phyloP scores from a whole-genome alignment of 495 filamentous ascomycete species.

The Hypoxylon intermedium region DNA sequence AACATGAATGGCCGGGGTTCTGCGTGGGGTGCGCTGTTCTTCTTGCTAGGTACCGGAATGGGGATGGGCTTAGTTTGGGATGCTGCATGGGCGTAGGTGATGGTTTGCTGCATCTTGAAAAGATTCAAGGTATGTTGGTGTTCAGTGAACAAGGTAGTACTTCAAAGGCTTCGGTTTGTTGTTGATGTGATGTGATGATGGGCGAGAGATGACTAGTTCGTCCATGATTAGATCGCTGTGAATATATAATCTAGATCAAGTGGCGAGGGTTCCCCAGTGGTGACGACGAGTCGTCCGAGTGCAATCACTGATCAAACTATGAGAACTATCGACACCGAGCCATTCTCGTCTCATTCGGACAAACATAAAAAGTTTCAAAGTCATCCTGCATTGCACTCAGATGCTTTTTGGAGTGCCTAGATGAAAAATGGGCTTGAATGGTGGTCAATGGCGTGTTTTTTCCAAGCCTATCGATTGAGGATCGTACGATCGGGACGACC shows the following conservation, averaged over 20 bases:
- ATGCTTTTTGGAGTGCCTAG: slow-evolving; percentile 15
- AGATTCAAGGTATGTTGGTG: background rate
- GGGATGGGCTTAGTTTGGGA: slow-evolving; percentile 26
- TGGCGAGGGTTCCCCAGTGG: slow-evolving; percentile 7
- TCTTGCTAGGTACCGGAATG: slow-evolving; percentile 26
- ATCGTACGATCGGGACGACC: slow-evolving; percentile 35
- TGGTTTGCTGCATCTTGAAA: slow-evolving; percentile 17
- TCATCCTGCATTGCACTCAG: slow-evolving; percentile 17
- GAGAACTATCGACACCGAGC: slow-evolving; percentile 28
- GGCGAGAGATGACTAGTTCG: background rate
- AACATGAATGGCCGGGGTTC: slow-evolving; percentile 10
- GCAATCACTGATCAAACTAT: slow-evolving; percentile 22
- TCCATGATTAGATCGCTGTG: slow-evolving; percentile 20
- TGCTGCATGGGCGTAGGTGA: slow-evolving; percentile 1
- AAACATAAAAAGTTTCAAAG: slow-evolving; percentile 26
- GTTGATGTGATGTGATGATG: slow-evolving; percentile 10
- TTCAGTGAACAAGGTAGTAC: background rate
- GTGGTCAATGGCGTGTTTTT: slow-evolving; percentile 31
- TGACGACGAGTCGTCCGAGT: slow-evolving; percentile 21
- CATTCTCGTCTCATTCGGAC: slow-evolving; percentile 34
- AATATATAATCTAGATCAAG: slow-evolving; percentile 32
- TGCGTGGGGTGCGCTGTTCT: background rate
- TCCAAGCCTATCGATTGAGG: slow-evolving; percentile 4
- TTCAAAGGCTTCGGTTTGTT: background rate
- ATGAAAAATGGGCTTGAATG: slow-evolving; percentile 24